Evolutionary conservation across 495 filamentous ascomycete genomes (phyloP).

Genomic region (Tuber melanosporum): DNA sequence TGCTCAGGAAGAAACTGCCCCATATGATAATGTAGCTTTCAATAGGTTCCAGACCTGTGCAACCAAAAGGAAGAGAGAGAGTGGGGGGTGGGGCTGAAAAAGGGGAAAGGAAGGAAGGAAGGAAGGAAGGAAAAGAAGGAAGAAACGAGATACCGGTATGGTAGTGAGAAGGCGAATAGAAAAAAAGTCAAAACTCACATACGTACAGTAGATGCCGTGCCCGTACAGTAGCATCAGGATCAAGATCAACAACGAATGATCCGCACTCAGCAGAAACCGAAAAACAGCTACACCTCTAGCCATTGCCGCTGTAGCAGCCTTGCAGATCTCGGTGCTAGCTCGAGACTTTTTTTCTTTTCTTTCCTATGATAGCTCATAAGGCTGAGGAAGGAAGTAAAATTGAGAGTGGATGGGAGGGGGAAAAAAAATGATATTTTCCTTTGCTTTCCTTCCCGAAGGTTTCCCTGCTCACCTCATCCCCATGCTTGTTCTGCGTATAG

Average conservation of each 20-base stretch:
- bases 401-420: too few relatives aligned
- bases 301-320: neutral
- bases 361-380: neutral
- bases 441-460: neutral
- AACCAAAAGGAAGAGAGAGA: neutral
- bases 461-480: neutral
- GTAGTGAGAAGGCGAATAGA: conserved; percentile 1
- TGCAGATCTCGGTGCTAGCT: neutral
- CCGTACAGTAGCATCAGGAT: neutral
- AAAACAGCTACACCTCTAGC: neutral
- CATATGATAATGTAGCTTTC: neutral
- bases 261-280: neutral
- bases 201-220: neutral
- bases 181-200: neutral
- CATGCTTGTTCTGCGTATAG: neutral
- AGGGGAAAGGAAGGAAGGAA: neutral
- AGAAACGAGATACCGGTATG: neutral
- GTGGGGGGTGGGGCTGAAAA: neutral
- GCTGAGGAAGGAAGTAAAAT: neutral
- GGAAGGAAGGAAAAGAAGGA: neutral
- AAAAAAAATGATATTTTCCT: neutral
- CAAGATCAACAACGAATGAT: neutral
- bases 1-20: neutral
- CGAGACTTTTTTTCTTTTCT: neutral
- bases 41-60: neutral